phyloP scores from a whole-genome alignment of 148 eudicot species.

The Vaccinium corymbosum region DNA sequence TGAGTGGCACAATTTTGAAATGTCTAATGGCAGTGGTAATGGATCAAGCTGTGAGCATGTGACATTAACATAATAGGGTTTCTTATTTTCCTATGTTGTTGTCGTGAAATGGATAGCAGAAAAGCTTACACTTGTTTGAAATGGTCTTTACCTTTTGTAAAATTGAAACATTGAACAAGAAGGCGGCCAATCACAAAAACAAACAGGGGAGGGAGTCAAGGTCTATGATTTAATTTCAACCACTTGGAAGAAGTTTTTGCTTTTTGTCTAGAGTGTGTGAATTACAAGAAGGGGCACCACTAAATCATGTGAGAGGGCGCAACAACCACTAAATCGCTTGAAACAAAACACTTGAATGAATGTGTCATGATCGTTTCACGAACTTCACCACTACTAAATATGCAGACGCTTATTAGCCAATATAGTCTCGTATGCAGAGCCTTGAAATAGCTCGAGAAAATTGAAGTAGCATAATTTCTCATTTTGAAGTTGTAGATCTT shows the following conservation, averaged over 20 bases:
- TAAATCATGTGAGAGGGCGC: too few species aligned
- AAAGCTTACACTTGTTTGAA: background rate
- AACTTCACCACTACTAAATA: background rate
- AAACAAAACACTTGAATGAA: background rate
- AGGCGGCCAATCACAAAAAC: background rate
- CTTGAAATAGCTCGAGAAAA: background rate
- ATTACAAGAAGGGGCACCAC: background rate
- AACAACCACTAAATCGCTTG: too few species aligned
- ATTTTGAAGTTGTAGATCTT: background rate
- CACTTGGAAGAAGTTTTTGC: background rate
- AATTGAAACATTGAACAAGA: background rate
- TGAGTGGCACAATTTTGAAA: slow-evolving; percentile 5
- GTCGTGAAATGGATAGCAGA: background rate
- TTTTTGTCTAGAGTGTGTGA: background rate
- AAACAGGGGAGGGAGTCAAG: background rate
- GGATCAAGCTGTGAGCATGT: background rate
- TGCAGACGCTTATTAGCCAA: background rate
- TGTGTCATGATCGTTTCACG: background rate
- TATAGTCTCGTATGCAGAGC: background rate
- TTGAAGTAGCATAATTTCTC: background rate
- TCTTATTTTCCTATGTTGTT: background rate
- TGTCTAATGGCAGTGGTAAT: background rate
- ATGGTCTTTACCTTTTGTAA: background rate
- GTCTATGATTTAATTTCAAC: background rate
- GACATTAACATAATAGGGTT: background rate